Evolutionary conservation across 768 basidiomycete genomes (phyloP), one percentile per base, ranked within the genome.

Genomic region (Suillus sp.): DNA sequence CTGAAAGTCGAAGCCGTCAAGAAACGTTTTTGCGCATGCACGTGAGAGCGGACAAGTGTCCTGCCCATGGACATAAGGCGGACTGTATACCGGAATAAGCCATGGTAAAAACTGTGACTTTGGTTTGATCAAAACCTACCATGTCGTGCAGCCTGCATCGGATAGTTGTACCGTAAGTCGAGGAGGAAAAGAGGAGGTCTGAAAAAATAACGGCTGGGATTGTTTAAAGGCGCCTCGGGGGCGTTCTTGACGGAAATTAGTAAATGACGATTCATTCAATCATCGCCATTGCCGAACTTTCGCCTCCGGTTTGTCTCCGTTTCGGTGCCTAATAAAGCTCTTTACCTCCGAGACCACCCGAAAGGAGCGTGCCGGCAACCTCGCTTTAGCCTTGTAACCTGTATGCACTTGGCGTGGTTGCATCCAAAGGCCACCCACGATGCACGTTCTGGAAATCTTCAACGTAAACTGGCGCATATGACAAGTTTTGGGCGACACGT

Each of bases 1-100:
- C 56, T 40, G 9, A 38, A 57, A 27, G 25, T 27, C 38, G 56
- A 57, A 18, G 56, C 2, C 11, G 38, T 57, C 35, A 56, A 38
- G 25, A 57, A 40, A 11, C 10, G 37, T 18, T 57, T 57, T 38
- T 40, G 56, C 3, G 18, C 38, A 40, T 25, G 38, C 38, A 30
- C 38, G 56, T 57, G 56, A 57, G 56, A 57, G 56, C 56, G 38
- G 56, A 57, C 56, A 11, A 57, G 56, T 3, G 38, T 40, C 56
- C 56, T 57, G 37, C 56, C 20, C 25, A 27, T 57, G 25, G 56
- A 30, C 37, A 40, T 40, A 20, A 40, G 18, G 6, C 56, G 56
- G 25, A 37, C 56, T 57, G 18, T 40, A 7, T 11, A 57, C 25
- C 38, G 18, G 40, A 35, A 57, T 27, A 38, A 35, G 13, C 27